Evolutionary conservation across 2,329 filamentous ascomycete species (phyloP).

Genomic region (Cercospora sojina): DNA sequence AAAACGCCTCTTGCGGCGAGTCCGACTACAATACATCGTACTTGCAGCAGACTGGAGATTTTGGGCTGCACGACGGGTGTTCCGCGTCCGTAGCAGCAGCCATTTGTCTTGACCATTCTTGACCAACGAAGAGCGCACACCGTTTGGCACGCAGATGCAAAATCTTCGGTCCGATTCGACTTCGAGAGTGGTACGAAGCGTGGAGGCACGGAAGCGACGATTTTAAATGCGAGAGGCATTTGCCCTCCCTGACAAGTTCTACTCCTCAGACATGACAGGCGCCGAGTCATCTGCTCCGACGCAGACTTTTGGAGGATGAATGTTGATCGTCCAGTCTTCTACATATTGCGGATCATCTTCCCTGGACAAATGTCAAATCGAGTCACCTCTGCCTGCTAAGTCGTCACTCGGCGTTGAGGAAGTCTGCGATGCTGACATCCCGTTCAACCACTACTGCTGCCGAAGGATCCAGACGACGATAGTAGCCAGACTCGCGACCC

Average conservation of each 20-base stretch:
- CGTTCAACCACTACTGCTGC: slow-evolving; percentile 54
- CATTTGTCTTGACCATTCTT: not conserved
- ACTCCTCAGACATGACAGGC: not conserved
- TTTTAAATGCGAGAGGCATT: not conserved
- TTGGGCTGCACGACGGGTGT: not conserved
- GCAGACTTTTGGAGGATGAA: not conserved
- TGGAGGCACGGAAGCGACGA: not conserved
- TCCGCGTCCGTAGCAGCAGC: not conserved
- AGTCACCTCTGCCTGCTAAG: not conserved
- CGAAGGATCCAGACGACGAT: slow-evolving; percentile 57
- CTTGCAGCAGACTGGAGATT: not conserved
- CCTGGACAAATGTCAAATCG: not conserved
- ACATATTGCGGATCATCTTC: not conserved
- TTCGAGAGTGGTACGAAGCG: not conserved
- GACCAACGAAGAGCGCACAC: not conserved
- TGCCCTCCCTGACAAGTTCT: not conserved
- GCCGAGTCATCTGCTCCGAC: not conserved
- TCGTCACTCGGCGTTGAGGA: slow-evolving; percentile 4
- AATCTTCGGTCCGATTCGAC: not conserved
- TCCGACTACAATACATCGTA: not conserved
- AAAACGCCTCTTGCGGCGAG: not conserved
- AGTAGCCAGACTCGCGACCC: slow-evolving; percentile 56
- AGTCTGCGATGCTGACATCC: slow-evolving; percentile 39
- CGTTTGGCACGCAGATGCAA: not conserved
- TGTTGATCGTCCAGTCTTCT: not conserved